Evolutionary conservation across 306 rosid species (phyloP).

Genomic region (Lagenaria siceraria): DNA sequence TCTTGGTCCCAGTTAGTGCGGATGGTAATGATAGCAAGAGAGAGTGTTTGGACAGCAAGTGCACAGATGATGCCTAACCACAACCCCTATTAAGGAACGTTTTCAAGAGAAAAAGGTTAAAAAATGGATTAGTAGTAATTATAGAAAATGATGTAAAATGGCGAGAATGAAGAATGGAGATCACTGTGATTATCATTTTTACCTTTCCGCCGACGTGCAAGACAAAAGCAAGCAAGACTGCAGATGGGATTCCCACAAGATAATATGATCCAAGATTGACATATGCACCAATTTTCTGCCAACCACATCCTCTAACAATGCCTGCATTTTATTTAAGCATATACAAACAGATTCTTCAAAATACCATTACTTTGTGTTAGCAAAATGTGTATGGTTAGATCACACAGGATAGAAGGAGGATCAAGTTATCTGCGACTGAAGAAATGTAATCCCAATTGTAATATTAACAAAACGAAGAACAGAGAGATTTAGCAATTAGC

Average conservation of each 20-base stretch:
- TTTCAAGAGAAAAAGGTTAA: too few species aligned
- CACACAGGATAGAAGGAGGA: not conserved
- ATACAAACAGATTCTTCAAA: not conserved
- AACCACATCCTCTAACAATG: conserved; percentile 69
- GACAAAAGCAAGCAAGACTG: conserved; percentile 44
- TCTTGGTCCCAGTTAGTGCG: conserved; percentile 58
- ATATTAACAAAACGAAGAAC: not conserved
- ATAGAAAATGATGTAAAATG: not conserved
- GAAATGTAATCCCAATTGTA: not conserved
- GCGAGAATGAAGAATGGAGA: not conserved
- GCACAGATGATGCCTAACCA: conserved; percentile 72
- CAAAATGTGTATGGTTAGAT: not conserved
- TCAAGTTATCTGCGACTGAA: not conserved
- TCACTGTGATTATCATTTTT: not conserved
- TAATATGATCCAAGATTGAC: conserved; percentile 72
- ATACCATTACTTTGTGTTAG: not conserved
- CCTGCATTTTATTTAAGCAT: conserved; percentile 25
- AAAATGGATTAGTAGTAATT: not conserved
- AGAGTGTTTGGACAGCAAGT: conserved; percentile 40
- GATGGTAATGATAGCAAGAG: conserved; percentile 31
- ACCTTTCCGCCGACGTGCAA: conserved; percentile 57
- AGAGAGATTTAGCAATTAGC: too few species aligned
- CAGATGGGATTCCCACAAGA: conserved; percentile 53
- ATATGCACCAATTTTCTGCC: conserved; percentile 71
- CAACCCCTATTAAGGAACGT: conserved; percentile 28